Conservation (phyloP, 441 rosid species). For the Eutrema salsugineum region DNA sequence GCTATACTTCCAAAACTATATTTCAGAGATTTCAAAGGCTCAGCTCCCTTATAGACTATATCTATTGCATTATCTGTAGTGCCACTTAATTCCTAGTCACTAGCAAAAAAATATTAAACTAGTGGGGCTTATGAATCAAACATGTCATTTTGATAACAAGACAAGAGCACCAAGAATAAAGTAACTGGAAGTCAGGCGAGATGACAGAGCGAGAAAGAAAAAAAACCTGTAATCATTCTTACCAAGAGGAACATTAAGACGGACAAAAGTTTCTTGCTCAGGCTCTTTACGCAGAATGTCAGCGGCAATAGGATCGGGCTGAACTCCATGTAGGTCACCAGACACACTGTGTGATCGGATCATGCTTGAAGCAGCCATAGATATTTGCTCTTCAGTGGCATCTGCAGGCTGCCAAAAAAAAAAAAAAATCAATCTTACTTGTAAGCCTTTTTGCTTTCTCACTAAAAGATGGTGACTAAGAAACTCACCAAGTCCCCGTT, state of each 20-base stretch:
- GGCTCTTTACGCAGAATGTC: constrained; percentile 98
- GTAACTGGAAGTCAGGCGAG: neutral
- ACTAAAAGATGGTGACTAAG: neutral
- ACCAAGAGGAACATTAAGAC: constrained; percentile 86
- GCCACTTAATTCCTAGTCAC: constrained; percentile 2
- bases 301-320: constrained; percentile 98
- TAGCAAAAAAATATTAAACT: neutral
- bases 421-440: neutral
- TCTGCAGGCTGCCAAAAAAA: constrained; percentile 30
- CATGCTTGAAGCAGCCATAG: constrained; percentile 70
- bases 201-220: neutral
- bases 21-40: neutral
- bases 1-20: neutral
- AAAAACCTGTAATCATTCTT: constrained; percentile 6
- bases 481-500: constrained; percentile 81
- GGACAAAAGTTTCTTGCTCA: constrained; percentile 91
- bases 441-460: neutral
- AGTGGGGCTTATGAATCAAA: neutral
- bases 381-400: constrained; percentile 58
- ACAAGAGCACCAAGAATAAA: neutral
- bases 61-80: neutral
- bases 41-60: neutral
- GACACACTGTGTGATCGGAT: constrained; percentile 95
- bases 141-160: constrained; percentile 1
- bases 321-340: constrained; percentile 97